phyloP scores from a whole-genome alignment of 2,329 filamentous ascomycete species.

The Cadophora malorum region DNA sequence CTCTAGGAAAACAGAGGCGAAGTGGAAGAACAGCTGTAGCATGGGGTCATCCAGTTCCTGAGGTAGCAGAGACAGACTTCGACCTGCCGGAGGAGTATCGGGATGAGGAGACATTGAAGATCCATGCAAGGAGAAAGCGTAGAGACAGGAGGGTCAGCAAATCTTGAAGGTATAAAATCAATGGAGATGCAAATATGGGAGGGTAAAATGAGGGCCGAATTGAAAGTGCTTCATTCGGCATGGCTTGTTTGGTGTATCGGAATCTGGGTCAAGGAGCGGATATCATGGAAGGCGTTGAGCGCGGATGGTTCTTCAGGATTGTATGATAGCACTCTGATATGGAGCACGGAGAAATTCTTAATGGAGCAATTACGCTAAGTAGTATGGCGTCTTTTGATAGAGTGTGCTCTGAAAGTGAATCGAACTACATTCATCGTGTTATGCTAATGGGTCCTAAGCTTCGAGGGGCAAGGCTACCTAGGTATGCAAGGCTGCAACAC shows the following conservation, averaged over 20 bases:
- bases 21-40: conserved; percentile 74
- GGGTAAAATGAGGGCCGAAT: conserved; percentile 37
- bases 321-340: conserved; percentile 22
- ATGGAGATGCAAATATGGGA: conserved; percentile 22
- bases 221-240: conserved; percentile 48
- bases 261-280: conserved; percentile 9
- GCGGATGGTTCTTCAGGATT: conserved; percentile 19
- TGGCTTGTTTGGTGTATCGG: conserved; percentile 33
- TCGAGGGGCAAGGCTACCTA: not conserved
- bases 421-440: not conserved
- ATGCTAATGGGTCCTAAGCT: not conserved
- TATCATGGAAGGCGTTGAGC: conserved; percentile 18
- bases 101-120: conserved; percentile 58
- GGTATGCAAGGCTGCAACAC: not conserved
- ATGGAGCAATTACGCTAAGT: not conserved
- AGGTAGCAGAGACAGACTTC: conserved; percentile 75
- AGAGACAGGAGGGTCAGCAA: conserved; percentile 44
- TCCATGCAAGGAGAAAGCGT: conserved; percentile 67
- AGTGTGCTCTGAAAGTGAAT: not conserved
- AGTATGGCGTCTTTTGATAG: not conserved
- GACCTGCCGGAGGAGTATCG: conserved; percentile 65
- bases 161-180: conserved; percentile 22
- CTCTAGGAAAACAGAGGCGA: conserved; percentile 74
- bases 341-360: not conserved
- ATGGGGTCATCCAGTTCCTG: conserved; percentile 83